These are phyloP conservation scores for Metschnikowia gruessii DNA, from an alignment of 805 yeast species.

Conservation along the genomic window DNA sequence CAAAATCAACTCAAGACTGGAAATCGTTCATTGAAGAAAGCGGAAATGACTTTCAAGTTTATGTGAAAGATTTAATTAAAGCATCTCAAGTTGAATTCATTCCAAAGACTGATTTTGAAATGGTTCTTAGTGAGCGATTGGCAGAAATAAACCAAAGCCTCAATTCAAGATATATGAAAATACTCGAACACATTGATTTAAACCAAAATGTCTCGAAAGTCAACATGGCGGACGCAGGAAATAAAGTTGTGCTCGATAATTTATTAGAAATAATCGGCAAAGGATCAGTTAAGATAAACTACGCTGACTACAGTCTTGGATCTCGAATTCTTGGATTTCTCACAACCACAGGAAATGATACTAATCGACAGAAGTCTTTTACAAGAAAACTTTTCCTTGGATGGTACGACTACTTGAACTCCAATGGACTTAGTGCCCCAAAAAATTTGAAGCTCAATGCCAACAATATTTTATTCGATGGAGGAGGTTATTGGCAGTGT, in stretches of 20 bases:
- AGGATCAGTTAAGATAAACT: slow-evolving; percentile 37
- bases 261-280: slow-evolving; percentile 32
- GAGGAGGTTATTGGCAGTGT: slow-evolving; percentile 36
- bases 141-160: slow-evolving; percentile 25
- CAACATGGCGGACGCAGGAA: slow-evolving; percentile 15
- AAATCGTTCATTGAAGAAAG: slow-evolving; percentile 23
- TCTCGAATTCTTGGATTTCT: slow-evolving; percentile 41
- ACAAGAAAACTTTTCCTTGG: slow-evolving; percentile 33
- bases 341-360: slow-evolving; percentile 25
- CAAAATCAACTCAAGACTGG: slow-evolving; percentile 23
- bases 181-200: slow-evolving; percentile 27
- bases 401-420: slow-evolving; percentile 37
- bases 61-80: slow-evolving; percentile 14
- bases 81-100: slow-evolving; percentile 17
- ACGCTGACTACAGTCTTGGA: slow-evolving; percentile 40
- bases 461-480: slow-evolving; percentile 36
- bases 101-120: slow-evolving; percentile 24
- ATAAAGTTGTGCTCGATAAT: slow-evolving; percentile 27
- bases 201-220: slow-evolving; percentile 8
- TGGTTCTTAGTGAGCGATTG: slow-evolving; percentile 21
- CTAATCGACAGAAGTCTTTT: slow-evolving; percentile 18
- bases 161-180: slow-evolving; percentile 23
- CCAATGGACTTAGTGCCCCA: slow-evolving; percentile 24
- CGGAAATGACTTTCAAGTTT: slow-evolving; percentile 20
- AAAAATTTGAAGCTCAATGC: slow-evolving; percentile 35